Base-by-base conservation (phyloP, 2,329 filamentous ascomycete genomes). In the Aspergillus fischeri region DNA sequence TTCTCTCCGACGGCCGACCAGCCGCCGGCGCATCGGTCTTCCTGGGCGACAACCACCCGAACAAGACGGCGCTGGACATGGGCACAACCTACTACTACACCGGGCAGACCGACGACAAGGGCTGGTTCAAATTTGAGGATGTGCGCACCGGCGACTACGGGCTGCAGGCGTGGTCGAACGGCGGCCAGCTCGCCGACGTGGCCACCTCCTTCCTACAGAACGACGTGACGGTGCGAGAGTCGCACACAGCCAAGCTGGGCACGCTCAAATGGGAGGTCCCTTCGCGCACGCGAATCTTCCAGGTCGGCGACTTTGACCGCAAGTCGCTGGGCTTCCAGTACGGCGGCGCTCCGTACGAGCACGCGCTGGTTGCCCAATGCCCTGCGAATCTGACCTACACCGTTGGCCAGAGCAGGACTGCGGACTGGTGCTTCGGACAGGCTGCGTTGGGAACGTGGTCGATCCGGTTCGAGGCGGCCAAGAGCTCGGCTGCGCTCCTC, bases 341-440 rank as follows among this genome's bases (percentile, higher is more conserved):
- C 44, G 77, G 77, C 8, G 77, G 77, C 1, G 69, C 73, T 7
- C 76, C 78, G 1, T 73, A 77, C 61, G 67, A 78, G 55, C 80
- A 82, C 59, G 80, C 64, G 4, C 70, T 78, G 7, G 77, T 80
- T 1, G 72, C 72, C 6, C 66, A 71, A 1, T 80, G 77, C 42
- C 79, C 80, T 0, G 74, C 71, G 2, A 76, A 81, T 54, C 60
- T 81, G 9, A 78, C 73, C 0, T 82, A 75, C 60, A 77, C 70
- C 0, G 64, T 80, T 11, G 78, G 78, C 3, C 55, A 63, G 50
- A 75, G 69, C 20, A 65, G 65, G 4, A 68, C 69, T 2, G 61
- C 64, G 1, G 79, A 82, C 55, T 82, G 80, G 80, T 82, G 76
- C 58, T 82, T 80, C 54, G 79, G 73, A 0, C 79, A 81, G 58